phyloP scores from a whole-genome alignment of 2,329 filamentous ascomycete species.

The Trichoderma afroharzianum region DNA sequence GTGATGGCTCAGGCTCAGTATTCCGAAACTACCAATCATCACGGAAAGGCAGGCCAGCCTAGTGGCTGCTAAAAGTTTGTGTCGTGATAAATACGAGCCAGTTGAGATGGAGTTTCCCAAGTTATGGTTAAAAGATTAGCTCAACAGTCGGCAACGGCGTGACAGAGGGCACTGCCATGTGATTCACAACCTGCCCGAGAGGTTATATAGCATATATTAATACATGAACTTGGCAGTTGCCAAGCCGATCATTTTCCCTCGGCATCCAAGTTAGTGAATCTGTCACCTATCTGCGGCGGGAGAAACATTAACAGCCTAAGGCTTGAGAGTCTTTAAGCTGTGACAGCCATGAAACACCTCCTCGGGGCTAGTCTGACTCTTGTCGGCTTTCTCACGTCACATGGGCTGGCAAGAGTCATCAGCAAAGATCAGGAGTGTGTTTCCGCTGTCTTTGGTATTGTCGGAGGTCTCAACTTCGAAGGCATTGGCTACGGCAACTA shows the following conservation, averaged over 20 bases:
- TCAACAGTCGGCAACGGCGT: neutral
- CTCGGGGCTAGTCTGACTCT: neutral
- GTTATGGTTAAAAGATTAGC: neutral
- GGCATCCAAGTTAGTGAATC: neutral
- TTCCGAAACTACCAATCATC: neutral
- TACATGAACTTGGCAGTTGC: neutral
- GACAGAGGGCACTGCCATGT: neutral
- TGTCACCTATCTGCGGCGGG: neutral
- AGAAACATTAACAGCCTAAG: neutral
- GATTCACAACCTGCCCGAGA: neutral
- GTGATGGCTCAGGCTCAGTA: neutral
- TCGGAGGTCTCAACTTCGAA: slow-evolving; percentile 3
- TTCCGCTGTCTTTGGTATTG: neutral
- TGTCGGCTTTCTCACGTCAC: neutral
- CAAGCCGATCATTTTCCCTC: neutral
- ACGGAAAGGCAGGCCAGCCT: neutral
- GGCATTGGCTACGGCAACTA: neutral
- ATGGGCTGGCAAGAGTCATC: neutral
- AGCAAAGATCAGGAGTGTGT: neutral
- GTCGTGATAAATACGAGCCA: neutral
- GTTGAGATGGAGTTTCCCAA: neutral
- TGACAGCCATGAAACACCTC: neutral
- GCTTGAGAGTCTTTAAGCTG: neutral
- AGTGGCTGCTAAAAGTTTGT: neutral
- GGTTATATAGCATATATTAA: neutral